Conservation (phyloP, 345 rosid genomes). For the Moringa oleifera region DNA sequence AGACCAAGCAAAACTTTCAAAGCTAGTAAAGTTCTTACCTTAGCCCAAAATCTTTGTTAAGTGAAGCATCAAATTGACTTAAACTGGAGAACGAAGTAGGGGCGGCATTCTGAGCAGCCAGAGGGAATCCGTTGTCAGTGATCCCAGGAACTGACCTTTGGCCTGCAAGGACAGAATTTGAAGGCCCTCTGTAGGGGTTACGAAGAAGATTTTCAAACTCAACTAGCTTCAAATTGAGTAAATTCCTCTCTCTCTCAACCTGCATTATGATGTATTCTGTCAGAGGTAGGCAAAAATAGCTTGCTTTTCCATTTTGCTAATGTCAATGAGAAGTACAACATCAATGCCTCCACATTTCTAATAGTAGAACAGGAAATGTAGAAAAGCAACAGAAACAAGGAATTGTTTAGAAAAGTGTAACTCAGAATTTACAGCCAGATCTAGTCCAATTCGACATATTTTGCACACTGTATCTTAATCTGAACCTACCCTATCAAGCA, state of each 20-base stretch:
- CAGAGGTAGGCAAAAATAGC: neutral
- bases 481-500: no score
- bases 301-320: neutral
- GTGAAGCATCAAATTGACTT: slow-evolving; percentile 37
- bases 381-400: neutral
- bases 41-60: slow-evolving; percentile 27
- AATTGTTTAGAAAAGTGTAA: neutral
- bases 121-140: slow-evolving; percentile 29
- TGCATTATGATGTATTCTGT: slow-evolving; percentile 14
- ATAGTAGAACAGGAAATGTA: neutral
- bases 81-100: slow-evolving; percentile 47
- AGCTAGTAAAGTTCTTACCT: slow-evolving; percentile 25
- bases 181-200: slow-evolving; percentile 43
- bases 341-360: neutral
- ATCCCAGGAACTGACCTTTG: slow-evolving; percentile 27
- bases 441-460: no score
- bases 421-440: no score
- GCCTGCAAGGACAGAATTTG: slow-evolving; percentile 19
- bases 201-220: slow-evolving; percentile 64
- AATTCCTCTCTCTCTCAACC: slow-evolving; percentile 76
- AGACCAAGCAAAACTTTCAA: slow-evolving; percentile 5
- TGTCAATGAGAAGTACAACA: neutral
- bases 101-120: slow-evolving; percentile 33
- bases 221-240: slow-evolving; percentile 48
- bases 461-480: no score